phyloP scores from a whole-genome alignment of 805 yeast species.

The Yamadazyma akitaensis region DNA sequence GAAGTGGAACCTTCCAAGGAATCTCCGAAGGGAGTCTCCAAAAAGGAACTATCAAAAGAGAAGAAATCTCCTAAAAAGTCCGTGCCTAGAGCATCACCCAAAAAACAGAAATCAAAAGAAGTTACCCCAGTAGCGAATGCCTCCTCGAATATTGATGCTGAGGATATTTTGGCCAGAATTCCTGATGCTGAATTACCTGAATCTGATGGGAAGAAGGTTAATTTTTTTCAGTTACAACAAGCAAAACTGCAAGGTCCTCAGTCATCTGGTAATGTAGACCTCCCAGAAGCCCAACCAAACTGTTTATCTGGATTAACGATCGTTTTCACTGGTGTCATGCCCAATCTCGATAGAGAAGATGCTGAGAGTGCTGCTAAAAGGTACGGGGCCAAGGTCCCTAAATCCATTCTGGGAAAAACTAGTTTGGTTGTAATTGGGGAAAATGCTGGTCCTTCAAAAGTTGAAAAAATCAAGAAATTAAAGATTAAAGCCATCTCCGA shows the following conservation, averaged over 20 bases:
- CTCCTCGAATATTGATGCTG: slow-evolving; percentile 38
- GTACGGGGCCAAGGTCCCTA: slow-evolving; percentile 90
- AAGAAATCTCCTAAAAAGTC: slow-evolving; percentile 1
- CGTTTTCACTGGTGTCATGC: slow-evolving; percentile 89
- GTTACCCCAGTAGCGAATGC: slow-evolving; percentile 4
- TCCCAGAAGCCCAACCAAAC: slow-evolving; percentile 82
- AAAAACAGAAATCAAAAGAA: background rate
- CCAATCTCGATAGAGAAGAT: slow-evolving; percentile 70
- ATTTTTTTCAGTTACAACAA: slow-evolving; percentile 46
- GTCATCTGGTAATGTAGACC: slow-evolving; percentile 37
- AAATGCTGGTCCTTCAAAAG: slow-evolving; percentile 96
- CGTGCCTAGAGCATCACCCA: slow-evolving; percentile 1
- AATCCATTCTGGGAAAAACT: slow-evolving; percentile 81
- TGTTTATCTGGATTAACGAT: slow-evolving; percentile 86
- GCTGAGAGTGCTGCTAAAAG: slow-evolving; percentile 74
- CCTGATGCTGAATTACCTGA: slow-evolving; percentile 73
- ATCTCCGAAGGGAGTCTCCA: slow-evolving; percentile 4
- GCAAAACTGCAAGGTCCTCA: slow-evolving; percentile 22
- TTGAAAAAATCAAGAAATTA: slow-evolving; percentile 69
- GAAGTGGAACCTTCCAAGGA: slow-evolving; percentile 10
- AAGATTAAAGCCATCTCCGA: slow-evolving; percentile 81
- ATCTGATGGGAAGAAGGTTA: slow-evolving; percentile 52
- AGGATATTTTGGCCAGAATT: slow-evolving; percentile 56
- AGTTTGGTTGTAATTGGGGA: slow-evolving; percentile 86
- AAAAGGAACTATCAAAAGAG: slow-evolving; percentile 1